Conservation (phyloP, 2,329 filamentous ascomycete genomes). For the Cryphonectria japonica region DNA sequence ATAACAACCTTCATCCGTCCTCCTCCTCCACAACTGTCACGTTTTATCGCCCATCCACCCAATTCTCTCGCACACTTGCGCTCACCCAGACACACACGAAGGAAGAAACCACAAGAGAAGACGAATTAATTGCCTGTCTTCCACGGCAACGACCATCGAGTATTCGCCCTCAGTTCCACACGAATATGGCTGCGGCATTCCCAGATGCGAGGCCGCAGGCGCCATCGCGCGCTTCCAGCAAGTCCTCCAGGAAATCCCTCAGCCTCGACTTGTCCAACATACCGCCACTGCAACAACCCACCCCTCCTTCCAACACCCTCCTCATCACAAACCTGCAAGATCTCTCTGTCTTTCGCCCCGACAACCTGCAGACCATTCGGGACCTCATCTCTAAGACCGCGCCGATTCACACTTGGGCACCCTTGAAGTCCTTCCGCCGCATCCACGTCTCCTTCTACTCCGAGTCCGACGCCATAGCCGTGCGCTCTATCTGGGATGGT, state of each 20-base stretch:
- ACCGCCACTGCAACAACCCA: conserved; percentile 71
- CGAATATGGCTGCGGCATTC: conserved; percentile 28
- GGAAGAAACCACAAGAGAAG: neutral
- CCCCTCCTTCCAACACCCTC: conserved; percentile 79
- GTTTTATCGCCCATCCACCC: neutral
- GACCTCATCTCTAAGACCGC: conserved; percentile 72
- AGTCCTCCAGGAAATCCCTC: conserved; percentile 55
- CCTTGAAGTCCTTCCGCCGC: conserved; percentile 80
- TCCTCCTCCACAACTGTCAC: too few relatives aligned
- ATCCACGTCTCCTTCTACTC: conserved; percentile 80
- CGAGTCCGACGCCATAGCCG: conserved; percentile 68
- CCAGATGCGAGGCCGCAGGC: conserved; percentile 33
- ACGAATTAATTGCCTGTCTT: neutral
- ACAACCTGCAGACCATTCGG: conserved; percentile 75
- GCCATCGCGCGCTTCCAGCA: conserved; percentile 50
- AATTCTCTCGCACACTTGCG: neutral
- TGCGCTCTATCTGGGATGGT: conserved; percentile 74
- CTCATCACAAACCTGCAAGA: conserved; percentile 81
- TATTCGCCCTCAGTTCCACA: conserved; percentile 9
- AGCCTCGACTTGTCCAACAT: conserved; percentile 75
- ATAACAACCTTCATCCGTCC: conserved; percentile 5
- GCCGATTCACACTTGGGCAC: conserved; percentile 76
- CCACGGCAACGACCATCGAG: neutral
- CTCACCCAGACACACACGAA: neutral
- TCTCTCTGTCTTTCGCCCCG: conserved; percentile 71